Evolutionary conservation across 768 basidiomycete genomes (phyloP).

Genomic region (Kwoniella shandongensis): DNA sequence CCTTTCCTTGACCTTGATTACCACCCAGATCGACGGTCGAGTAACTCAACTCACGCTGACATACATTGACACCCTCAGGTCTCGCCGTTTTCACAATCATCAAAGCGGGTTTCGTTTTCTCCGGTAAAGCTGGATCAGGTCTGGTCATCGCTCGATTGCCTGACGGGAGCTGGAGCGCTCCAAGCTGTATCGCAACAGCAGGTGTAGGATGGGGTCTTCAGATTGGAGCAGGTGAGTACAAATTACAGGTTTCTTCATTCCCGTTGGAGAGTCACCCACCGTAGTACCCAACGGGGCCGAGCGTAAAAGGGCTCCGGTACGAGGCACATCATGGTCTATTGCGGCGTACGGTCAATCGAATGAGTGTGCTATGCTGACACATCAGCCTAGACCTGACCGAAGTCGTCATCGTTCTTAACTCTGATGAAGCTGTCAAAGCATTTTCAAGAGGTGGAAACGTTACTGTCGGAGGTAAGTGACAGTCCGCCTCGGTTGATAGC

Average conservation of each 20-base stretch:
- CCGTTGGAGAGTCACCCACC: not conserved
- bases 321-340: too few species aligned
- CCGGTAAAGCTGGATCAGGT: slow-evolving; percentile 90
- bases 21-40: slow-evolving; percentile 3
- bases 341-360: too few species aligned
- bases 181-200: slow-evolving; percentile 93
- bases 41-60: too few species aligned
- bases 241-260: slow-evolving; percentile 55
- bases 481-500: too few species aligned
- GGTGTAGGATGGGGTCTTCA: slow-evolving; percentile 65
- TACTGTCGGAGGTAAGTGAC: slow-evolving; percentile 76
- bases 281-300: too few species aligned
- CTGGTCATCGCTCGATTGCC: slow-evolving; percentile 87
- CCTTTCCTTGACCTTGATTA: not conserved
- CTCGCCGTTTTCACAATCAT: slow-evolving; percentile 92
- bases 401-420: slow-evolving; percentile 95
- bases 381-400: slow-evolving; percentile 57
- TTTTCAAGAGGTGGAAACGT: slow-evolving; percentile 95
- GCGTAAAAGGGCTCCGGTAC: too few species aligned
- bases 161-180: slow-evolving; percentile 95
- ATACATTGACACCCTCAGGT: slow-evolving; percentile 57
- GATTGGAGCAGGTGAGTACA: slow-evolving; percentile 86
- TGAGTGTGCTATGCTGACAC: slow-evolving; percentile 7
- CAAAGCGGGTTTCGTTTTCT: slow-evolving; percentile 87
- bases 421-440: slow-evolving; percentile 89